These are phyloP conservation scores for Quercus variabilis DNA, from an alignment of 306 rosid genomes.

Conservation along the genomic window DNA sequence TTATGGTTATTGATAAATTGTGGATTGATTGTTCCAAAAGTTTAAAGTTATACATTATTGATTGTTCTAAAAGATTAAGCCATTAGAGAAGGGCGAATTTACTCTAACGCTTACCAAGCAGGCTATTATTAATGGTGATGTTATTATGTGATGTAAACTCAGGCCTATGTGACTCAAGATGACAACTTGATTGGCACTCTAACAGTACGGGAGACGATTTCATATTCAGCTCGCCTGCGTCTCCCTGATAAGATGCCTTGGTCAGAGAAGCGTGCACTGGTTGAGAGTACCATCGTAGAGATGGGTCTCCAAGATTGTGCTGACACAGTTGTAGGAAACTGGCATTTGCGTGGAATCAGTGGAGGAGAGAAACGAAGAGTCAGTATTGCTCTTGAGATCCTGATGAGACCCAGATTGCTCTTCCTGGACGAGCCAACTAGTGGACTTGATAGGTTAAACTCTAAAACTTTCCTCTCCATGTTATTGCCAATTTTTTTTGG, in stretches of 20 bases:
- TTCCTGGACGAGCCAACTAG: conserved; percentile 99
- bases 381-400: conserved; percentile 90
- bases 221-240: conserved; percentile 76
- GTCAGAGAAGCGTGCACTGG: conserved; percentile 65
- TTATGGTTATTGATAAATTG: no score
- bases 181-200: conserved; percentile 91
- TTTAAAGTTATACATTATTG: no score
- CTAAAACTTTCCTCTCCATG: not conserved
- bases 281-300: conserved; percentile 85
- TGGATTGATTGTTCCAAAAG: no score
- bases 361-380: conserved; percentile 97
- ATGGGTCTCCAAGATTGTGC: conserved; percentile 99
- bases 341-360: conserved; percentile 97
- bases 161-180: conserved; percentile 99
- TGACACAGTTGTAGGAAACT: conserved; percentile 86
- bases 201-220: conserved; percentile 81
- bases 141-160: not conserved
- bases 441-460: conserved; percentile 79
- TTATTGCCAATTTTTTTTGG: not conserved
- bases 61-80: no score
- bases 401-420: conserved; percentile 85
- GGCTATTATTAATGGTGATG: not conserved
- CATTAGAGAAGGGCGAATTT: no score
- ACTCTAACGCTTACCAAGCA: not conserved
- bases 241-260: conserved; percentile 74